Conservation (phyloP, 306 rosid species). For the Alnus glutinosa region DNA sequence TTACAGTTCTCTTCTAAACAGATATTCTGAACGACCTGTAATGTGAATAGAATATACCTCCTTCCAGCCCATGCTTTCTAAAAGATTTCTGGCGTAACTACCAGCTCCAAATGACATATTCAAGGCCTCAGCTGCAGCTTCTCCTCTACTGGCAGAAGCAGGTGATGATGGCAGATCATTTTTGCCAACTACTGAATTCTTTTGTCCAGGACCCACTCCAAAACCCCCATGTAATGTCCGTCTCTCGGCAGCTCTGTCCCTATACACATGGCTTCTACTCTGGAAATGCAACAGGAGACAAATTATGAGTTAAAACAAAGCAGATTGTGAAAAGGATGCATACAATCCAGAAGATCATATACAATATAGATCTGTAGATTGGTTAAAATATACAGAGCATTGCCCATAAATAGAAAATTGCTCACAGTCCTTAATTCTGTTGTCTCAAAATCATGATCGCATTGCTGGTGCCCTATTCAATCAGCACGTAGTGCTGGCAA, state of each 20-base stretch:
- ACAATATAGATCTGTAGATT: not conserved
- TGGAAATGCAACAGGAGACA: slow-evolving; percentile 35
- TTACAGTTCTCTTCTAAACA: not conserved
- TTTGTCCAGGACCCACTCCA: slow-evolving; percentile 87
- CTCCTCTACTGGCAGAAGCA: slow-evolving; percentile 37
- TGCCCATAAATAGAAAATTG: not conserved
- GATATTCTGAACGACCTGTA: not conserved
- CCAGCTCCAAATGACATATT: slow-evolving; percentile 75
- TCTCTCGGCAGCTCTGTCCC: slow-evolving; percentile 92
- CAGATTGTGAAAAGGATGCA: slow-evolving; percentile 6
- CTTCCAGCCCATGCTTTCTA: slow-evolving; percentile 87
- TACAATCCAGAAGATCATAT: not conserved
- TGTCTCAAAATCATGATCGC: not conserved
- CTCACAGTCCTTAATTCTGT: not conserved
- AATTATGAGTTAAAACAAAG: slow-evolving; percentile 14
- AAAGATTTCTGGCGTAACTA: slow-evolving; percentile 74
- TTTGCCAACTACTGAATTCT: slow-evolving; percentile 31
- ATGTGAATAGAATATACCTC: slow-evolving; percentile 54
- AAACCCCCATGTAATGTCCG: slow-evolving; percentile 80
- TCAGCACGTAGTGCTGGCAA: not conserved
- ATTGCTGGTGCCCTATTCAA: not conserved
- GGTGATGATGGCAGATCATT: slow-evolving; percentile 42
- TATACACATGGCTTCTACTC: slow-evolving; percentile 49
- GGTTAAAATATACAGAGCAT: not conserved
- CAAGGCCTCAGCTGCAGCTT: slow-evolving; percentile 69